A percentile compares a stretch with the other conserved stretches of the same genome.
These are phyloP conservation scores for Thraustochytrium striatum DNA, from an alignment of 352 stramenopile species.

Conservation along the genomic window DNA sequence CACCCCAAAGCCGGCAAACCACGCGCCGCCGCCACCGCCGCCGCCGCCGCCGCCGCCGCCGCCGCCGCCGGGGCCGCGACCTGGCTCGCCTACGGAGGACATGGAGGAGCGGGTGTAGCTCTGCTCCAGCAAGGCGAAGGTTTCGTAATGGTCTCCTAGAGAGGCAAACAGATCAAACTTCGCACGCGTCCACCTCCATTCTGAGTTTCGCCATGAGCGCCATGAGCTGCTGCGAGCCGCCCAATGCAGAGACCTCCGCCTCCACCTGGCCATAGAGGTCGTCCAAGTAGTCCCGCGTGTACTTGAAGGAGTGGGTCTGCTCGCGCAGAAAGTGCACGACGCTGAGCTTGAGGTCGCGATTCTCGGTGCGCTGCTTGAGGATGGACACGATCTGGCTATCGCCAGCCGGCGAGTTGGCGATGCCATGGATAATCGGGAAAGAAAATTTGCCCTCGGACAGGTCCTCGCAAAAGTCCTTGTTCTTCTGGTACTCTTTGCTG, in stretches of 20 bases:
- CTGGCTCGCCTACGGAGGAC: background rate
- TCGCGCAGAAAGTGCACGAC: constrained; percentile 72
- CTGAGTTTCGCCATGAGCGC: constrained; percentile 22
- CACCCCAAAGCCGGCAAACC: too few relatives aligned
- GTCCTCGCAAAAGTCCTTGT: constrained; percentile 96
- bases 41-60: background rate
- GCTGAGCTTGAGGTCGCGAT: constrained; percentile 89
- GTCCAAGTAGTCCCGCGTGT: constrained; percentile 52
- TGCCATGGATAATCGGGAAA: constrained; percentile 76
- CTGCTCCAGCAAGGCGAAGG: background rate
- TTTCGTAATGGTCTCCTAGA: background rate
- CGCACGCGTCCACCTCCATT: constrained; percentile 45
- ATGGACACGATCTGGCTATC: constrained; percentile 88
- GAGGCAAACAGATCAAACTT: constrained; percentile 14
- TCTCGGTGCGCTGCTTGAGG: constrained; percentile 90
- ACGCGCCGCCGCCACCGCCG: background rate
- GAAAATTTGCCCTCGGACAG: constrained; percentile 96
- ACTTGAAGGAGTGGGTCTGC: constrained; percentile 54
- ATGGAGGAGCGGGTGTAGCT: background rate
- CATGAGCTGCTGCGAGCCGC: constrained; percentile 39
- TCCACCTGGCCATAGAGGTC: constrained; percentile 43
- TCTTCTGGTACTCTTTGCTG: constrained; percentile 91
- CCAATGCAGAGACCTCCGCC: constrained; percentile 44
- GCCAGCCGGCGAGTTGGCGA: constrained; percentile 60
- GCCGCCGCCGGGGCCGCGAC: background rate